Evolutionary conservation across 108 stramenopile species (phyloP).

Genomic region (Schizochytrium sp.): DNA sequence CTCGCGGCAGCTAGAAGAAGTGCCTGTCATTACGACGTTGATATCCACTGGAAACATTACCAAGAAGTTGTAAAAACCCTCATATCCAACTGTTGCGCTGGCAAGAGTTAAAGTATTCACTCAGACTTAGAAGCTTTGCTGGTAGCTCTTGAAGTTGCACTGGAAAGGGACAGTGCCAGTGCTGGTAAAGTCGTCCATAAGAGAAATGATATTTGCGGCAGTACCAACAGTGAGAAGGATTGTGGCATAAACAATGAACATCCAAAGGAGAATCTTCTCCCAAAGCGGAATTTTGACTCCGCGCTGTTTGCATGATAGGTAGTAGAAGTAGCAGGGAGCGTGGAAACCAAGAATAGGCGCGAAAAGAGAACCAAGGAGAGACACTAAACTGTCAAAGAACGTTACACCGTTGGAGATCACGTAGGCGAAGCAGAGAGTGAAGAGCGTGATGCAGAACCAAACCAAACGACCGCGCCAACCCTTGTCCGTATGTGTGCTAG

Average conservation of each 20-base stretch:
- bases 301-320: neutral
- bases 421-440: neutral
- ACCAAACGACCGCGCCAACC: neutral
- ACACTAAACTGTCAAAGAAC: constrained; percentile 36
- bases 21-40: too few species aligned
- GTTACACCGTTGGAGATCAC: neutral
- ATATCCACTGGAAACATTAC: too few species aligned
- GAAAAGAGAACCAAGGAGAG: constrained; percentile 22
- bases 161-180: neutral
- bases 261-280: neutral
- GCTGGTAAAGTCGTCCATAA: neutral
- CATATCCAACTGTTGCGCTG: too few species aligned
- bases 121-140: neutral
- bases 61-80: too few species aligned
- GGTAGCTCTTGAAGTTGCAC: neutral
- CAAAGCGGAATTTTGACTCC: neutral
- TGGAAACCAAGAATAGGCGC: constrained; percentile 26
- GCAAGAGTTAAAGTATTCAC: too few species aligned
- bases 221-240: constrained; percentile 9
- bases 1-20: too few species aligned
- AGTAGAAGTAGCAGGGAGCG: neutral
- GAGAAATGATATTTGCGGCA: constrained; percentile 5
- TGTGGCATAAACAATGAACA: neutral
- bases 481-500: neutral
- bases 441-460: constrained; percentile 1